phyloP scores from a whole-genome alignment of 2,329 filamentous ascomycete genomes.

The Colletotrichum sp. region DNA sequence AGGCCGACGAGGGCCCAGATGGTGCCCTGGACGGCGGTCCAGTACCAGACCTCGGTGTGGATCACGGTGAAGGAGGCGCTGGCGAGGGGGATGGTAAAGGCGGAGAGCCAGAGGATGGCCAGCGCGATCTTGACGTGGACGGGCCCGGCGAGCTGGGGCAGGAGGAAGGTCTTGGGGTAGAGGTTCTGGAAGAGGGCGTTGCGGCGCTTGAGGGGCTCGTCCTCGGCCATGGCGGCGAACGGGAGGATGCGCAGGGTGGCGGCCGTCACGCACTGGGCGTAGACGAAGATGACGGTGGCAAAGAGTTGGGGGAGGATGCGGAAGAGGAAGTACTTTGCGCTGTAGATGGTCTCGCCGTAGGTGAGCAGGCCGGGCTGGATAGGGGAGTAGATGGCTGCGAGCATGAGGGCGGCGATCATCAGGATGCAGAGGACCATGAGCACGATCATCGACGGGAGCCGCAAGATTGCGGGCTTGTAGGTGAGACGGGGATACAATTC shows the following conservation, averaged over 20 bases:
- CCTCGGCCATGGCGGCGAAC: conserved; percentile 77
- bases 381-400: conserved; percentile 73
- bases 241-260: conserved; percentile 80
- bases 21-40: conserved; percentile 79
- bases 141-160: conserved; percentile 65
- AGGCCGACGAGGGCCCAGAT: conserved; percentile 79
- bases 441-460: conserved; percentile 65
- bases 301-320: conserved; percentile 83
- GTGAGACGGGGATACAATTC: conserved; percentile 58
- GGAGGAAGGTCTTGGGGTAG: conserved; percentile 72
- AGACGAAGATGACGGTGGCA: conserved; percentile 74
- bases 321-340: conserved; percentile 82
- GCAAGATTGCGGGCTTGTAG: conserved; percentile 75
- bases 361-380: conserved; percentile 67
- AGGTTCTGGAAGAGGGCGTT: conserved; percentile 73
- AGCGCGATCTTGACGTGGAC: conserved; percentile 70
- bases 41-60: conserved; percentile 70
- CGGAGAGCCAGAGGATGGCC: conserved; percentile 75
- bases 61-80: conserved; percentile 76
- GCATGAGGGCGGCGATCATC: conserved; percentile 75
- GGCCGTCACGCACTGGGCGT: conserved; percentile 75
- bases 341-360: conserved; percentile 72
- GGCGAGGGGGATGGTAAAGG: conserved; percentile 82
- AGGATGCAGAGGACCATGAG: conserved; percentile 67
- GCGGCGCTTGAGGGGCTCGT: conserved; percentile 62